phyloP scores from a whole-genome alignment of 2,329 filamentous ascomycete species.

The Fusarium oligoseptatum region DNA sequence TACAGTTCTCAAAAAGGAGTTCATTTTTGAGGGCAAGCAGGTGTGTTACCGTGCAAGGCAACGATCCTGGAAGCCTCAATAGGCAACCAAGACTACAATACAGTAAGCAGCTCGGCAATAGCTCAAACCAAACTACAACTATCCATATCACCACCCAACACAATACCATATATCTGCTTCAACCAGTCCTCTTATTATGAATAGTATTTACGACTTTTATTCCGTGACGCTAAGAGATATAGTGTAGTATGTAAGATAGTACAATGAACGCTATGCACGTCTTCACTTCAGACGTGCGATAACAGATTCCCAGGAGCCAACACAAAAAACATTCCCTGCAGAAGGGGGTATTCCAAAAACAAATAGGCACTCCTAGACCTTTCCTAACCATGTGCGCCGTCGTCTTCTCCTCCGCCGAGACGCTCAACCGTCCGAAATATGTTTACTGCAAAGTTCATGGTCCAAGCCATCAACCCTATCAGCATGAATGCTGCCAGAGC shows the following conservation, averaged over 20 bases:
- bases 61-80: background rate
- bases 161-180: background rate
- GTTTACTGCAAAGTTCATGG: slow-evolving; percentile 89
- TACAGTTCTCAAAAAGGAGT: background rate
- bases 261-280: slow-evolving; percentile 36
- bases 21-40: background rate
- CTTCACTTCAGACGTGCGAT: slow-evolving; percentile 26
- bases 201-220: background rate
- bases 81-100: background rate
- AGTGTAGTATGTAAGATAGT: slow-evolving; percentile 12
- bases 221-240: slow-evolving; percentile 12
- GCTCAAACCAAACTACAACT: background rate
- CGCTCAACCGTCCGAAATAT: slow-evolving; percentile 77
- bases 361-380: background rate
- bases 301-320: slow-evolving; percentile 9
- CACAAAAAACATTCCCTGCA: slow-evolving; percentile 33
- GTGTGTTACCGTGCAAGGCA: background rate
- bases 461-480: slow-evolving; percentile 88
- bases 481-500: slow-evolving; percentile 84
- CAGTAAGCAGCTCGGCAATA: background rate
- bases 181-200: background rate
- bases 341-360: slow-evolving; percentile 37
- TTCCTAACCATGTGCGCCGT: slow-evolving; percentile 39
- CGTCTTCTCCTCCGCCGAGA: slow-evolving; percentile 67
- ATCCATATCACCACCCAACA: background rate